Base-by-base conservation (phyloP, 2,329 filamentous ascomycete genomes). In the Lecanosticta acicola region DNA sequence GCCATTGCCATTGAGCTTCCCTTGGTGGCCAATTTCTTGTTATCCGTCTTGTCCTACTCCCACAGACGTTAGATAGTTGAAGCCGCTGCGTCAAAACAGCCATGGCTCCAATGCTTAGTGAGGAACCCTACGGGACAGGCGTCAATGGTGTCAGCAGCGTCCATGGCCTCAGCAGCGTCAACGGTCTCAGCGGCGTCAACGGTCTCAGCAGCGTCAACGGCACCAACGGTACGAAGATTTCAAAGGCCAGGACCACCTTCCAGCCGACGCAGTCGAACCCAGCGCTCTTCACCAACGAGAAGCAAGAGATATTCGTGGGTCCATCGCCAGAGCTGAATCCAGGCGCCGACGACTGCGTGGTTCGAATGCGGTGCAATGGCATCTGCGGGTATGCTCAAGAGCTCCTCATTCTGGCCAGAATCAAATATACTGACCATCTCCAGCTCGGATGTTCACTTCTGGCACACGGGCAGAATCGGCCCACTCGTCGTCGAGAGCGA, bases 401-500 rank as follows among this genome's bases (percentile, higher is more conserved):
- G 21, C 10, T 9, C 29, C 9, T 11, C 21, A 32, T 8, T 13
- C 3, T 19, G 2, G 16, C 14, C 13, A n/a, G 10, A 20, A 29
- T 7, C 26, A 32, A 9, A 9, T 36, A 13, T 29, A 20, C 32
- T 44, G 13, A 41, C 32, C 8, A 4, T 10, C 20, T 13, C 13
- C 40, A 58, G 56, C 35, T 60, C 58, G 14, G 56, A 60, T 36
- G 53, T 60, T 10, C 58, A 60, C 50, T 60, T 60, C 49, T 59
- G 57, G 60, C 55, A 56, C 44, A 57, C 52, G 0, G 82, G 82
- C 18, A 67, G 74, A 10, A 85, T 85, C 56, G 82, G 83, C 2
- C 71, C 74, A 1, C 70, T 85, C 1, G 72, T 79, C 1, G 75
- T 85, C 10, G 73, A 80, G 47, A 76, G 76, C 16, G 78, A 83